Percentiles rank a stretch among this genome's conserved stretches.
Evolutionary conservation across 768 basidiomycete species (phyloP).

Genomic region (Collybia mongolica): DNA sequence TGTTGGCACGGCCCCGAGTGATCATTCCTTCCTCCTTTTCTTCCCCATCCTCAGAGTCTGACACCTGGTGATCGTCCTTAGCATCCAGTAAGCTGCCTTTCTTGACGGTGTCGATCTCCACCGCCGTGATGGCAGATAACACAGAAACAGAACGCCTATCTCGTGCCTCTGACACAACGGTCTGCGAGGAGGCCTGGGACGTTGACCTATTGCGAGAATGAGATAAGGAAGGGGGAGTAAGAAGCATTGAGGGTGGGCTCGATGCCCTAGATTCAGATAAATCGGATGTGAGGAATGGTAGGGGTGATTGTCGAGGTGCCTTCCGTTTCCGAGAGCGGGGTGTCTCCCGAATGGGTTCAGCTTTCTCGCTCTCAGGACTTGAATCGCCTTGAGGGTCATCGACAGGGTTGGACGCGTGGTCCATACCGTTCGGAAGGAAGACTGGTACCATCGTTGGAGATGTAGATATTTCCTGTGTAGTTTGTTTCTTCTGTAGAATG

Average conservation of each 20-base stretch:
- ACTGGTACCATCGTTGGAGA: background rate
- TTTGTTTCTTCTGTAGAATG: background rate
- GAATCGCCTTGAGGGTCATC: no score
- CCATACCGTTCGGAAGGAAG: background rate
- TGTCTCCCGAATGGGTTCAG: background rate
- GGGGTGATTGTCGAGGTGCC: conserved; percentile 1
- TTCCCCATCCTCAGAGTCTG: conserved; percentile 12
- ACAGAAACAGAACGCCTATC: conserved; percentile 37
- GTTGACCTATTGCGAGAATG: conserved; percentile 37
- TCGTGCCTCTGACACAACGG: conserved; percentile 21
- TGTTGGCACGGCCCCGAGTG: conserved; percentile 34
- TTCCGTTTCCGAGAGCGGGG: background rate
- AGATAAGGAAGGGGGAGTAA: conserved; percentile 11
- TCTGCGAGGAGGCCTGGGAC: conserved; percentile 38
- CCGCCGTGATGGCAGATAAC: conserved; percentile 34
- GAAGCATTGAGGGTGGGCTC: conserved; percentile 7
- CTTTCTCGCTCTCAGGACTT: no score
- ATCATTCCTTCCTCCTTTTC: conserved; percentile 31
- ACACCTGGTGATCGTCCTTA: conserved; percentile 12
- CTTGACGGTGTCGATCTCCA: conserved; percentile 19
- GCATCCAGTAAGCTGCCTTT: conserved; percentile 15
- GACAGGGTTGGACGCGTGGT: background rate
- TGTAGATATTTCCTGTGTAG: background rate
- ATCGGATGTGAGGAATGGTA: conserved; percentile 9
- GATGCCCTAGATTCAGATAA: conserved; percentile 9